A percentile compares a stretch with the other conserved stretches of the same genome.
Conservation (phyloP, 169 alveolate species). For the Plasmodium vivax region DNA sequence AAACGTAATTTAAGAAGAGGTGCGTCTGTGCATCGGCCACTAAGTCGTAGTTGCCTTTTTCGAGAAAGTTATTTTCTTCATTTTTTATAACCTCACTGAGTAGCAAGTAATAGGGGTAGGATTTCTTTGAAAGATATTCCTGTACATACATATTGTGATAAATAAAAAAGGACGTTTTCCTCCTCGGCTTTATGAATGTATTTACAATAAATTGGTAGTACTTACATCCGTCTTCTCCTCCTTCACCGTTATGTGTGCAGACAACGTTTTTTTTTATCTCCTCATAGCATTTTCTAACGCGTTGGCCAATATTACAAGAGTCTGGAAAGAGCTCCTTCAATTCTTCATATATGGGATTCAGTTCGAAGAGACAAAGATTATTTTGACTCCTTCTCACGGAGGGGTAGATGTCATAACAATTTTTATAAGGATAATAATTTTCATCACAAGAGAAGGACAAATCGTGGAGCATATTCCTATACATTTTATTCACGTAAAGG, state of each 20-base stretch:
- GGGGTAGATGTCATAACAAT: constrained; percentile 40
- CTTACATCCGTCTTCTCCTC: constrained; percentile 10
- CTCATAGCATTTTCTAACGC: constrained; percentile 22
- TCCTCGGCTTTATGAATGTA: constrained; percentile 30
- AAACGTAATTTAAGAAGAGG: constrained; percentile 8
- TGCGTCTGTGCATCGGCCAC: constrained; percentile 12
- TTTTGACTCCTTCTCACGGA: neutral
- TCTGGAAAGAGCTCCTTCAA: constrained; percentile 25
- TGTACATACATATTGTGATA: constrained; percentile 31
- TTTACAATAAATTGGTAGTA: constrained; percentile 14
- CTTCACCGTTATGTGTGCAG: constrained; percentile 22
- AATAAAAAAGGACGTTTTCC: constrained; percentile 37
- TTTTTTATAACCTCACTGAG: constrained; percentile 22
- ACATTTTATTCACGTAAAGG: neutral
- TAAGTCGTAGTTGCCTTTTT: constrained; percentile 3
- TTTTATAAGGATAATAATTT: constrained; percentile 39
- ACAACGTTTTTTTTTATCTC: constrained; percentile 12
- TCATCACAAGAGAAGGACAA: constrained; percentile 13
- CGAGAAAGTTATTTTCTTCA: neutral
- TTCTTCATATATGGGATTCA: constrained; percentile 9
- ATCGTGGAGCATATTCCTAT: neutral
- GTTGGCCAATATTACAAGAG: neutral
- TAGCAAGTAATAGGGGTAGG: constrained; percentile 18
- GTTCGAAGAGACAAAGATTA: constrained; percentile 12
- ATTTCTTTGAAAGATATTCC: constrained; percentile 24